Evolutionary conservation across 306 rosid species (phyloP).

Genomic region (Lathyrus tuberosus): DNA sequence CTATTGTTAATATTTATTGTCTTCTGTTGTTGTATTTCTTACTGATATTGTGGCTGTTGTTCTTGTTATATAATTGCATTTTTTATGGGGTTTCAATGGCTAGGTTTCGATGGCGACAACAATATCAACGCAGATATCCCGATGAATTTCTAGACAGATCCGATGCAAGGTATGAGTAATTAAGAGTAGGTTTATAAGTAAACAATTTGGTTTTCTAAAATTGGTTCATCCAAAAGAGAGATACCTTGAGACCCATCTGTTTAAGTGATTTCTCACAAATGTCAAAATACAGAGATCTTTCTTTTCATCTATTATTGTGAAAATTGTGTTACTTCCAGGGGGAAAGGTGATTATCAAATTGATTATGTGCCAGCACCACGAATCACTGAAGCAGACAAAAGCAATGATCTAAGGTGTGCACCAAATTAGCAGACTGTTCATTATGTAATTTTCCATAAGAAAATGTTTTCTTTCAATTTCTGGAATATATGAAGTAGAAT

Average conservation of each 20-base stretch:
- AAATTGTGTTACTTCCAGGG: constrained; percentile 46
- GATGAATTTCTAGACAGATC: constrained; percentile 84
- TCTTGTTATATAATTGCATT: constrained; percentile 11
- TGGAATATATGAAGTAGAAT: constrained; percentile 22
- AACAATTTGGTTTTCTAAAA: not conserved
- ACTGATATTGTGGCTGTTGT: constrained; percentile 18
- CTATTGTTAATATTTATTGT: not conserved
- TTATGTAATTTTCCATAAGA: constrained; percentile 20
- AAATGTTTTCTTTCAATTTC: constrained; percentile 20
- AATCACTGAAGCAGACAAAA: constrained; percentile 91
- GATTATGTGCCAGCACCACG: constrained; percentile 93
- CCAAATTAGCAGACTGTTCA: constrained; percentile 27
- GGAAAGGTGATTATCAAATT: constrained; percentile 86
- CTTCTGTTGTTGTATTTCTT: constrained; percentile 12
- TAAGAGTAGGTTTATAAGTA: not conserved
- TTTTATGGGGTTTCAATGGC: constrained; percentile 35
- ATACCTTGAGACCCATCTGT: not conserved
- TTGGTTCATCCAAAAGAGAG: constrained; percentile 14
- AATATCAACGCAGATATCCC: constrained; percentile 80
- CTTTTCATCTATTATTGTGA: constrained; percentile 10
- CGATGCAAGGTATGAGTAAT: constrained; percentile 65
- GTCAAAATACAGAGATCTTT: not conserved
- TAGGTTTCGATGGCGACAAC: constrained; percentile 90
- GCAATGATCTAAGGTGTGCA: constrained; percentile 73
- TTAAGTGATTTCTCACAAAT: not conserved